Base-by-base conservation (phyloP, 305 asterid species). In the Solanum hybrid region DNA sequence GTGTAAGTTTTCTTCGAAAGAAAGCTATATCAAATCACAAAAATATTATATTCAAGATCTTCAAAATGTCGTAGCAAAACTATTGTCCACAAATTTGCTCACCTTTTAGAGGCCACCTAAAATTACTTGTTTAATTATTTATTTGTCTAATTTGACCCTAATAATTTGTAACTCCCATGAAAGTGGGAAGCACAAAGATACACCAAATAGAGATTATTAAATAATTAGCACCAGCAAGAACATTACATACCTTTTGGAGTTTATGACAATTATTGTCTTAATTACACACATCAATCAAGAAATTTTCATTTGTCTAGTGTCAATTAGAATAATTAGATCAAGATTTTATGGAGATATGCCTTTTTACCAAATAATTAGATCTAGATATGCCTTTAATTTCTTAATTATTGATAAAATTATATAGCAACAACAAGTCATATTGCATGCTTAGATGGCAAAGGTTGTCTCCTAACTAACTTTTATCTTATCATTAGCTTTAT, bases 121-220 rank as follows among this genome's bases (percentile, higher is more conserved):
- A 14, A 41, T 45, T 5, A 41, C 31, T 15, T 39, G 9, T 83
- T 83, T 45, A 5, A 82, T 17, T 17, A 51, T n/a, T 79, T 79
- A 26, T 82, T 84, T 20, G 17, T 61, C 51, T 57, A 57, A 57
- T 57, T 85, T 10, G 3, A 32, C n/a, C 33, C 78, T 32, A 85
- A 85, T 85, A 57, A 57, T 32, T 31, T 6, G 34, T 3, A 32
- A 7, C 45, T 61, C 78, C 88, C 45, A 36, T 22, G 78, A 85
- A 85, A 85, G 76, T 85, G 77, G 78, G 88, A 85, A 32, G 78
- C 45, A 85, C 88, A 85, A 85, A 85, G 78, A 85, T 61, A 61
- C 88, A 85, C 78, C 41, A 57, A 20, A 22, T 85, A 6, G 22
- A 85, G 88, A 85, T 8, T 45, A 83, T 51, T 2, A 84, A 20